Conservation (phyloP, 768 basidiomycete genomes). For the Tephrocybe sp. region DNA sequence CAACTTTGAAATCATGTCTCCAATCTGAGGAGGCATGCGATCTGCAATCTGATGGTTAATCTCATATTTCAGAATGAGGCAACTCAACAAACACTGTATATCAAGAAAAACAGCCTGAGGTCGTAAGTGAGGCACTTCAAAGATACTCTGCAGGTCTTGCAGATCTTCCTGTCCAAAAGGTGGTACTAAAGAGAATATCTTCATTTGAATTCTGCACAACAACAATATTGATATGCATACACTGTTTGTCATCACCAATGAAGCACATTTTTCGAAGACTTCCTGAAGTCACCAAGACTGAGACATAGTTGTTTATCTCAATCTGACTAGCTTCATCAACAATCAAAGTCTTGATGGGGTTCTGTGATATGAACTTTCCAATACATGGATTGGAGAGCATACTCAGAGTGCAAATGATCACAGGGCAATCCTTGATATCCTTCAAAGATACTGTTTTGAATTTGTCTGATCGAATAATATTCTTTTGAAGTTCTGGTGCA, state of each 20-base stretch:
- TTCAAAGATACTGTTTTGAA: constrained; percentile 23
- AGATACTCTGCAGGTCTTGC: constrained; percentile 65
- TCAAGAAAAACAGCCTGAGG: constrained; percentile 53
- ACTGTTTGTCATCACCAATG: constrained; percentile 68
- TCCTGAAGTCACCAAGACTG: constrained; percentile 32
- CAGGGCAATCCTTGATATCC: constrained; percentile 38
- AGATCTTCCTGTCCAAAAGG: constrained; percentile 76
- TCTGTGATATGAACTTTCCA: constrained; percentile 26
- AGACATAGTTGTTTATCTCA: constrained; percentile 51
- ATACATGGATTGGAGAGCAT: constrained; percentile 58
- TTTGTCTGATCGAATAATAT: constrained; percentile 51
- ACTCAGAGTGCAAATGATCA: constrained; percentile 73
- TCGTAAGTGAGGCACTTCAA: constrained; percentile 67
- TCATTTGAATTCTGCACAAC: constrained; percentile 11
- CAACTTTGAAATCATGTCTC: constrained; percentile 62
- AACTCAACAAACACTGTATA: constrained; percentile 62
- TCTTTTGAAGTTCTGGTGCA: constrained; percentile 30
- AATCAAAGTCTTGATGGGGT: constrained; percentile 49
- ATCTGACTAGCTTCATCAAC: constrained; percentile 71
- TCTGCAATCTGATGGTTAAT: constrained; percentile 39
- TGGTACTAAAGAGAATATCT: constrained; percentile 50
- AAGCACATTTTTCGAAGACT: constrained; percentile 53
- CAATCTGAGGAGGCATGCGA: constrained; percentile 82
- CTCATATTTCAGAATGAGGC: constrained; percentile 4
- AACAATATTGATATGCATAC: constrained; percentile 31